These are phyloP conservation scores for Lactarius akahatsu DNA, from an alignment of 768 basidiomycete species.

Conservation along the genomic window DNA sequence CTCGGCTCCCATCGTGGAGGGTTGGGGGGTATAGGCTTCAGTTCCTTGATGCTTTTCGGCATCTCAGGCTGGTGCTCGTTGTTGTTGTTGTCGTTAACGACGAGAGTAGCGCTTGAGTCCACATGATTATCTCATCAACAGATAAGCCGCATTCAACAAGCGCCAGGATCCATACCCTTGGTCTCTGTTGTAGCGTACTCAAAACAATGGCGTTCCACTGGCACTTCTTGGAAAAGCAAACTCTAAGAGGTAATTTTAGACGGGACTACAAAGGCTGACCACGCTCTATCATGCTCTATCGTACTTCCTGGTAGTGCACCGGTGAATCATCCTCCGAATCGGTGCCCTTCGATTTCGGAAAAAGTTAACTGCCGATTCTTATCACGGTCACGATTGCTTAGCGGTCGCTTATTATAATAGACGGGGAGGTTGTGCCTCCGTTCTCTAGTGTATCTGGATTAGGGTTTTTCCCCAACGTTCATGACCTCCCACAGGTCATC, in stretches of 20 bases:
- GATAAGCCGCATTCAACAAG: no score
- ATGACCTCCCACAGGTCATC: background rate
- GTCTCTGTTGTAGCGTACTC: no score
- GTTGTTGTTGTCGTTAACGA: no score
- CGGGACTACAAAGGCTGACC: background rate
- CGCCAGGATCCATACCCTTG: no score
- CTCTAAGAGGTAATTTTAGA: background rate
- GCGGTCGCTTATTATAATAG: no score
- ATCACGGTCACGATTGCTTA: background rate
- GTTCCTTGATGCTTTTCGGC: constrained; percentile 20
- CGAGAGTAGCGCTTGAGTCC: no score
- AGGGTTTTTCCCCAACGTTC: background rate
- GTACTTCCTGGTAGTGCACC: background rate
- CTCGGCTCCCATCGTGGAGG: constrained; percentile 67
- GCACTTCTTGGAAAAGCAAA: no score
- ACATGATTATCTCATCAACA: no score
- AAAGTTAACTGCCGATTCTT: background rate
- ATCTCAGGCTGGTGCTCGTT: constrained; percentile 1
- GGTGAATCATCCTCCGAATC: background rate
- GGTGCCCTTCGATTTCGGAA: background rate
- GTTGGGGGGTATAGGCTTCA: constrained; percentile 55
- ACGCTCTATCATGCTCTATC: background rate
- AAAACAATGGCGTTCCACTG: no score
- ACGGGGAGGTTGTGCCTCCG: background rate
- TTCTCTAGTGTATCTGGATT: background rate